phyloP scores from a whole-genome alignment of 495 filamentous ascomycete species.

The Cryomyces antarcticus region DNA sequence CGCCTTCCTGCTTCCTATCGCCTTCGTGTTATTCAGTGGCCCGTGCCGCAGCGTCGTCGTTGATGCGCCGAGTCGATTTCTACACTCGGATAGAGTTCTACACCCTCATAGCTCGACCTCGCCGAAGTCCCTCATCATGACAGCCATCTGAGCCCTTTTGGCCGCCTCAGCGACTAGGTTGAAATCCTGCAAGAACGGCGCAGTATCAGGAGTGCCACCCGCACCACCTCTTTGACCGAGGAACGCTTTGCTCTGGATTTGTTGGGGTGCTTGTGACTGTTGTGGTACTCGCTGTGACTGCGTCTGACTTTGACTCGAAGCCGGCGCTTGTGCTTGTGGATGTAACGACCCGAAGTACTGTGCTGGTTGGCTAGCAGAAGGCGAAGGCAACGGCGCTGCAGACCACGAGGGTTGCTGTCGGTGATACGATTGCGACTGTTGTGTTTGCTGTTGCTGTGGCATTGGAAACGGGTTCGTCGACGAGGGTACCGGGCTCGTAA shows the following conservation, averaged over 20 bases:
- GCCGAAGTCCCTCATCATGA: conserved; percentile 69
- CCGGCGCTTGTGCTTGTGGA: not conserved
- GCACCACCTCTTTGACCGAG: conserved; percentile 3
- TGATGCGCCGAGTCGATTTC: too few species aligned
- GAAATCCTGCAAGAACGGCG: conserved; percentile 46
- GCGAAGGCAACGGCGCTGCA: too few species aligned
- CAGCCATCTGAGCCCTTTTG: conserved; percentile 75
- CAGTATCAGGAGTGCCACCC: conserved; percentile 25
- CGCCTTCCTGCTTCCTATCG: too few species aligned
- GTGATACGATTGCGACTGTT: too few species aligned
- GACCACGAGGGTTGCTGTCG: too few species aligned
- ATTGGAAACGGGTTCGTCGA: too few species aligned
- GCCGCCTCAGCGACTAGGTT: conserved; percentile 88
- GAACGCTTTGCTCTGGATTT: conserved; percentile 1
- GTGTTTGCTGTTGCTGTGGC: too few species aligned
- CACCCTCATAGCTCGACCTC: conserved; percentile 32
- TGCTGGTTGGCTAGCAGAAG: not conserved
- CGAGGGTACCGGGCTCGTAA: not conserved
- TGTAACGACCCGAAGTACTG: not conserved
- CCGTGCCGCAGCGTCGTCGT: too few species aligned
- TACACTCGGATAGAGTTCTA: too few species aligned
- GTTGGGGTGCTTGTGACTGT: not conserved
- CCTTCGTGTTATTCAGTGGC: too few species aligned
- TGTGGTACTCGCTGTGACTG: too few species aligned
- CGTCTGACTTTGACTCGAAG: not conserved